These are phyloP conservation scores for Coprinopsis strossmayeri DNA, from an alignment of 768 basidiomycete species.

Conservation along the genomic window DNA sequence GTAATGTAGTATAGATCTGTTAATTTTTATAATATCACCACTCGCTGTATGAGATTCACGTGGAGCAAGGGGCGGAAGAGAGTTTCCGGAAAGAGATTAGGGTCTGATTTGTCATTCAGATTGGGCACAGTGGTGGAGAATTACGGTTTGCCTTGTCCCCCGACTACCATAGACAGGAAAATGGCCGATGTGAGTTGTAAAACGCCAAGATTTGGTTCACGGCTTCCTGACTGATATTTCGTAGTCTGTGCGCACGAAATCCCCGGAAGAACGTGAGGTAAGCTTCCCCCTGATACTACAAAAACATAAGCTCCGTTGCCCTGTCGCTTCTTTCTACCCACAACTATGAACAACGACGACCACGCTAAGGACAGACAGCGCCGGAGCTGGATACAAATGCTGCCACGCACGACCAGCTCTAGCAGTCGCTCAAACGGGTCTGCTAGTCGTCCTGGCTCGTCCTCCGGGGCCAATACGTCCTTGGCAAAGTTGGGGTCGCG, in stretches of 20 bases:
- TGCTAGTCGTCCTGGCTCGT: conserved; percentile 7
- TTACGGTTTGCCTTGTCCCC: too few species aligned
- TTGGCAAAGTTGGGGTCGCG: conserved; percentile 9
- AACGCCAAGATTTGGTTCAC: conserved; percentile 17
- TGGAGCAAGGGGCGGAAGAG: too few species aligned
- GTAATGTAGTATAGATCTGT: too few species aligned
- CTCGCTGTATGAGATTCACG: too few species aligned
- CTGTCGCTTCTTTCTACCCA: conserved; percentile 11
- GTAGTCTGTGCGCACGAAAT: conserved; percentile 12
- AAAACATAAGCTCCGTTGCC: too few species aligned
- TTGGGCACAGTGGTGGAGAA: too few species aligned
- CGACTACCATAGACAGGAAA: conserved; percentile 1
- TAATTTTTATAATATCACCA: too few species aligned
- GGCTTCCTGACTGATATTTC: conserved; percentile 14
- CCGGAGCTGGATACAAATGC: conserved; percentile 29
- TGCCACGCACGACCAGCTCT: conserved; percentile 22
- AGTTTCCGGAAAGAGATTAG: too few species aligned
- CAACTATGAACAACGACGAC: conserved; percentile 19
- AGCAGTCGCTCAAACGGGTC: background rate
- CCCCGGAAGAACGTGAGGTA: conserved; percentile 17
- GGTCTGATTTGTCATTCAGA: too few species aligned
- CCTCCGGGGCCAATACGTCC: conserved; percentile 11
- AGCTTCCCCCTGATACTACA: conserved; percentile 10
- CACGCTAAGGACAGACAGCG: conserved; percentile 23
- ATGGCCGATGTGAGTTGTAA: conserved; percentile 17